Base-by-base conservation (phyloP, 805 yeast genomes). In the Schwanniomyces polymorphus region DNA sequence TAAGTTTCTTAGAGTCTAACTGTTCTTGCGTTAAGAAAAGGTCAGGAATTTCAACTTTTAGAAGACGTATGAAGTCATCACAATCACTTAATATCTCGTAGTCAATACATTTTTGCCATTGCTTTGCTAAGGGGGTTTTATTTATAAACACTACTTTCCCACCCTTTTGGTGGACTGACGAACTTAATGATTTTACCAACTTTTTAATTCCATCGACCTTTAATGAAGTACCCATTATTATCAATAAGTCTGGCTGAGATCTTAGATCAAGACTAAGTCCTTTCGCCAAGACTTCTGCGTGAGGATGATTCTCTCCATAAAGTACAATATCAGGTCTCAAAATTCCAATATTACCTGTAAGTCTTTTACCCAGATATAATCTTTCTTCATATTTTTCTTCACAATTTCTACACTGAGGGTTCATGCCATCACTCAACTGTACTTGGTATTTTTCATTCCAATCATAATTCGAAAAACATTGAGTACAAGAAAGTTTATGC, bases 241-340 rank as follows among this genome's bases (percentile, higher is more conserved):
- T 67, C 41, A 94, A 74, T 50, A 88, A 62, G 59, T 91, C 96
- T 0, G 97, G 96, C 49, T 72, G 76, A 38, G 79, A 70, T 49
- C 71, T 75, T 48, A 89, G 59, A 67, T 92, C 98, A 17, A 78
- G 72, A 42, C 72, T 76, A 34, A 88, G 67, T 7, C 91, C 90
- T 41, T 75, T 76, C 2, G 95, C 86, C 37, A 92, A 82, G n/a
- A 75, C 68, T 50, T 89, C 97, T 5, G 91, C 83, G 51, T 82
- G 81, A 1, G 97, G 97, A 65, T 92, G 98, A 57, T 91, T 85
- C 61, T 92, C 98, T 1, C 97, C 97, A 63, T 92, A 92, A 18
- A 92, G 74, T 1, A 92, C 96, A 48, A 92, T 91, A 57, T 86
- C 86, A 5, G 99, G 99, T 47, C 97, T 76, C 38, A 94, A 68